These are phyloP conservation scores for Xerocomus brunneocitrinus DNA, from an alignment of 768 basidiomycete genomes.

Conservation along the genomic window DNA sequence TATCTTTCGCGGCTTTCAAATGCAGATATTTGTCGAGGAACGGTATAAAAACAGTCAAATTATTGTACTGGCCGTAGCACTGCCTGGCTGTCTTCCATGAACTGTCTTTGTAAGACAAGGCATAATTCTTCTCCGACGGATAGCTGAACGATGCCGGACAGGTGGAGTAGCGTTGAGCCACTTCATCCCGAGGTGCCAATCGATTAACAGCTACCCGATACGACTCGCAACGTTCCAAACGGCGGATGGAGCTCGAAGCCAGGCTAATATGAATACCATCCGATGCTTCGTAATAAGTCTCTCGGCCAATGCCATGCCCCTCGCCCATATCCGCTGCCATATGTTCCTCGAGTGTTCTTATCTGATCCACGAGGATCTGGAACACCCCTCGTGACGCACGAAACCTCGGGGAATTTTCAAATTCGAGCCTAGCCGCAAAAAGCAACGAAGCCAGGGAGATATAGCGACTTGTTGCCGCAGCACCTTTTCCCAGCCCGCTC, in stretches of 20 bases:
- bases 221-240: conserved; percentile 42
- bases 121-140: conserved; percentile 4
- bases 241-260: conserved; percentile 47
- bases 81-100: conserved; percentile 10
- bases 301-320: conserved; percentile 17
- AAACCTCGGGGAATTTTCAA: conserved; percentile 31
- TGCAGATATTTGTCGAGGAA: conserved; percentile 11
- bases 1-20: neutral
- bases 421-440: conserved; percentile 31
- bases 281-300: conserved; percentile 25
- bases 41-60: conserved; percentile 5
- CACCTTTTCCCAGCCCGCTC: conserved; percentile 35
- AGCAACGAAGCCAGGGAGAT: conserved; percentile 49
- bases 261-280: conserved; percentile 40
- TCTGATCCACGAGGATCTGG: conserved; percentile 35
- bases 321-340: conserved; percentile 33
- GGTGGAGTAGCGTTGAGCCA: conserved; percentile 14
- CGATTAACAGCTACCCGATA: conserved; percentile 46
- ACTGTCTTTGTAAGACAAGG: conserved; percentile 4
- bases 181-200: conserved; percentile 20
- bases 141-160: conserved; percentile 17
- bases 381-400: conserved; percentile 26
- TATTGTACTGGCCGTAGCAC: conserved; percentile 13
- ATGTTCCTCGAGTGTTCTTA: conserved; percentile 20
- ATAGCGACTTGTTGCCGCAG: conserved; percentile 45